A percentile compares a stretch with the other conserved stretches of the same genome.
Conservation (phyloP, 345 rosid species). For the Aquilaria malaccensis region DNA sequence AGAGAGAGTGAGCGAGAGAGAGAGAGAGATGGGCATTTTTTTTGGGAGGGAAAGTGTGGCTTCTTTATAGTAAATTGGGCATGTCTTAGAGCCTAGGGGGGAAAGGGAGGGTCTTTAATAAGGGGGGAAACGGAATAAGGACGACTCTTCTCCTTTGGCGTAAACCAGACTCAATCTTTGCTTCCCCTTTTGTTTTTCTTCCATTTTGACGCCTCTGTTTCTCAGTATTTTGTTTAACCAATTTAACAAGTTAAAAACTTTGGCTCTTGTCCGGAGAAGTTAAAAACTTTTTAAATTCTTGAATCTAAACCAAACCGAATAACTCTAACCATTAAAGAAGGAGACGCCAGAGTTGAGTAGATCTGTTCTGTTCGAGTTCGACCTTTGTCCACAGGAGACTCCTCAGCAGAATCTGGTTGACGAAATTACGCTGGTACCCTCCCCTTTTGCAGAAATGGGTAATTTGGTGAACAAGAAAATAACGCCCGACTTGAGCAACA, state of each 20-base stretch:
- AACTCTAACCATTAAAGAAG: conserved; percentile 1
- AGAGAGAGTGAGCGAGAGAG: background rate
- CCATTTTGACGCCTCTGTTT: conserved; percentile 15
- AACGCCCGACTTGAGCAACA: too few species aligned
- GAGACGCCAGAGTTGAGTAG: background rate
- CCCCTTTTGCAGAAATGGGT: conserved; percentile 9
- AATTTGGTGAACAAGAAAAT: conserved; percentile 4
- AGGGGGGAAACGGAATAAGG: conserved; percentile 21
- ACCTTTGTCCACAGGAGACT: conserved; percentile 20
- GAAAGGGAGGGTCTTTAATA: background rate
- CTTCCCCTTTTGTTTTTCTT: background rate
- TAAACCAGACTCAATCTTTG: conserved; percentile 55
- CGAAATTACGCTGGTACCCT: conserved; percentile 1
- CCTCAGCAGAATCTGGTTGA: background rate
- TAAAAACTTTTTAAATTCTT: background rate
- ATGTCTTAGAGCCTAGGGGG: background rate
- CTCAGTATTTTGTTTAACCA: conserved; percentile 10
- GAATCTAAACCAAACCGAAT: conserved; percentile 15
- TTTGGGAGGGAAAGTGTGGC: conserved; percentile 26
- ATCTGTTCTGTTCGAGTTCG: conserved; percentile 13
- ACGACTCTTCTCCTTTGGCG: conserved; percentile 47
- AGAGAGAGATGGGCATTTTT: background rate
- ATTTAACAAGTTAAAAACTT: conserved; percentile 10
- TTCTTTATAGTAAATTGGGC: conserved; percentile 38
- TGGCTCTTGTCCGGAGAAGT: conserved; percentile 15